Conservation (phyloP, 2,329 filamentous ascomycete genomes). For the Sclerotinia spermophila region DNA sequence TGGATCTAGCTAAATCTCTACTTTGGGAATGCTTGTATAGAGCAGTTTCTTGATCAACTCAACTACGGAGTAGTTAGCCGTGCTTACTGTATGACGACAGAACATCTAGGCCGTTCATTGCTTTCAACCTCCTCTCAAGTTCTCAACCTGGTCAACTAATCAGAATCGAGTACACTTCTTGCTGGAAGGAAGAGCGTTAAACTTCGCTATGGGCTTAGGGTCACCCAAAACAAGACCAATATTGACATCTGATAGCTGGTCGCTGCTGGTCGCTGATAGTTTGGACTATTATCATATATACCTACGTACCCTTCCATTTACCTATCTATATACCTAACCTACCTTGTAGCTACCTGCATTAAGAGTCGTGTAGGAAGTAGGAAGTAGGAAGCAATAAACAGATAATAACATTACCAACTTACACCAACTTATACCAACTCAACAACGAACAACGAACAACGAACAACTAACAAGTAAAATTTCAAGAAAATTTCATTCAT, state of each 20-base stretch:
- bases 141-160: not conserved
- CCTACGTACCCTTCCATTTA: no score
- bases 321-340: not conserved
- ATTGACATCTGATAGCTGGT: not conserved
- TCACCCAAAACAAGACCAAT: not conserved
- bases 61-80: no score
- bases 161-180: not conserved
- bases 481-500: not conserved
- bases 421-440: not conserved
- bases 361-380: not conserved
- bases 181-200: no score
- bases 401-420: not conserved
- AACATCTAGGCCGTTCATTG: not conserved
- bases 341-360: not conserved
- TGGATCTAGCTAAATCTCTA: not conserved
- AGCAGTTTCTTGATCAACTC: not conserved
- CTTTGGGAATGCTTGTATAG: not conserved
- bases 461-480: not conserved
- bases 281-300: no score
- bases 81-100: constrained; percentile 1
- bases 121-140: not conserved
- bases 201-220: not conserved
- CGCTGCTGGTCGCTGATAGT: no score
- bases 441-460: not conserved
- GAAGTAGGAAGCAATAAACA: no score